Evolutionary conservation across 2,329 filamentous ascomycete species (phyloP).

Genomic region (Penicillium sp.): DNA sequence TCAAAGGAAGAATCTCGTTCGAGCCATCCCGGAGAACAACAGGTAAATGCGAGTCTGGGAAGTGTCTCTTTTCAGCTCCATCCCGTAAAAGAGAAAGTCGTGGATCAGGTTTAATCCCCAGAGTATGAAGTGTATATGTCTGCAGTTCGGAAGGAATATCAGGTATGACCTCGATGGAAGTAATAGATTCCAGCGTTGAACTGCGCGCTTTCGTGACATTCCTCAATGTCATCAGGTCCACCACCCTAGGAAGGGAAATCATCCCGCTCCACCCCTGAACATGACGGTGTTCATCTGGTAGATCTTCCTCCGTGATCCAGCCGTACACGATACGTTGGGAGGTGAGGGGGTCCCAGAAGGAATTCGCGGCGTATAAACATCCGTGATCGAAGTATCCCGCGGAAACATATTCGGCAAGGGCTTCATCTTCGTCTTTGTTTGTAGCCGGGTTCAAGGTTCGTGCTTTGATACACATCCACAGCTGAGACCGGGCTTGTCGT

Average conservation of each 20-base stretch:
- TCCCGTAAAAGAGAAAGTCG: conserved; percentile 39
- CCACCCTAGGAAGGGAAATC: conserved; percentile 54
- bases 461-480: conserved; percentile 55
- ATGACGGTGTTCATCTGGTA: conserved; percentile 51
- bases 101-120: conserved; percentile 46
- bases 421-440: conserved; percentile 4
- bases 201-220: conserved; percentile 46
- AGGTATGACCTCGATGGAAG: conserved; percentile 46
- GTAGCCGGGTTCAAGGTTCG: neutral
- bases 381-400: conserved; percentile 58
- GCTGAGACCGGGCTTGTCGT: conserved; percentile 41
- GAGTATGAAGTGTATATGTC: conserved; percentile 51
- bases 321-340: conserved; percentile 53
- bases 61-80: conserved; percentile 17
- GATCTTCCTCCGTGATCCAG: conserved; percentile 60
- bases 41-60: conserved; percentile 15
- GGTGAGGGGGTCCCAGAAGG: conserved; percentile 54
- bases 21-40: neutral
- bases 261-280: conserved; percentile 58
- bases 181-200: conserved; percentile 49
- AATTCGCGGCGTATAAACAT: conserved; percentile 57
- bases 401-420: conserved; percentile 46
- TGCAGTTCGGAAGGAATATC: conserved; percentile 24
- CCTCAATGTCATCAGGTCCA: conserved; percentile 48
- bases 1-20: conserved; percentile 14